A percentile compares a stretch with the other conserved stretches of the same genome.
These are phyloP conservation scores for Medicago lupulina DNA, from an alignment of 306 rosid species.

Conservation along the genomic window DNA sequence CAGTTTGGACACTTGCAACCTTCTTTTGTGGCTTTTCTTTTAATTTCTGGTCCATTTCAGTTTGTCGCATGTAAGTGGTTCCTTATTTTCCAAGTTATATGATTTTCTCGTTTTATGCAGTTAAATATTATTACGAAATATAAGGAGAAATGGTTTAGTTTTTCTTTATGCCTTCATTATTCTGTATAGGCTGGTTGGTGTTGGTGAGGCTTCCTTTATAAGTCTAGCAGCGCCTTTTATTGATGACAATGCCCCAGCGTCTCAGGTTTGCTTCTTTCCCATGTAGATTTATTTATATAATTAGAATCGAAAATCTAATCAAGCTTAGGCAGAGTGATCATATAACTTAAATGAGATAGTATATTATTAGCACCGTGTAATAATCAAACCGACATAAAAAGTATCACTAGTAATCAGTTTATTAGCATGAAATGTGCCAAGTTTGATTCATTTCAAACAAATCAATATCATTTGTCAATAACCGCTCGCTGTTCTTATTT, in stretches of 20 bases:
- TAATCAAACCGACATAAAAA: background rate
- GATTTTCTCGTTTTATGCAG: slow-evolving; percentile 3
- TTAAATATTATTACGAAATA: slow-evolving; percentile 11
- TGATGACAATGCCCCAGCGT: slow-evolving; percentile 83
- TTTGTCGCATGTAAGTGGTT: slow-evolving; percentile 77
- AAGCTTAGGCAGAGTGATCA: no score
- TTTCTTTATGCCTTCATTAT: slow-evolving; percentile 24
- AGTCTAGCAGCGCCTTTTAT: slow-evolving; percentile 98
- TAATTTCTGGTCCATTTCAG: slow-evolving; percentile 78
- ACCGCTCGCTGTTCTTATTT: background rate
- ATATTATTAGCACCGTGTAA: background rate
- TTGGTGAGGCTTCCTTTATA: slow-evolving; percentile 92
- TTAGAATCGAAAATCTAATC: no score
- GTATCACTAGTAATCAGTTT: background rate
- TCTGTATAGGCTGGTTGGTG: slow-evolving; percentile 76
- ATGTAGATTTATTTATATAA: no score
- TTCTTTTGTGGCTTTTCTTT: slow-evolving; percentile 67
- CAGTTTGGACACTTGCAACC: slow-evolving; percentile 81
- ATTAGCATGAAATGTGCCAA: slow-evolving; percentile 14
- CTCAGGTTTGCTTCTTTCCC: slow-evolving; percentile 60
- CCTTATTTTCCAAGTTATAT: slow-evolving; percentile 28
- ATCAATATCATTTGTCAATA: slow-evolving; percentile 20
- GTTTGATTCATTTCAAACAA: slow-evolving; percentile 5
- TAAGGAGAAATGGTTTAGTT: slow-evolving; percentile 10
- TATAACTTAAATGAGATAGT: background rate